phyloP scores from a whole-genome alignment of 2,329 filamentous ascomycete genomes.

The Clarireedia sp. region DNA sequence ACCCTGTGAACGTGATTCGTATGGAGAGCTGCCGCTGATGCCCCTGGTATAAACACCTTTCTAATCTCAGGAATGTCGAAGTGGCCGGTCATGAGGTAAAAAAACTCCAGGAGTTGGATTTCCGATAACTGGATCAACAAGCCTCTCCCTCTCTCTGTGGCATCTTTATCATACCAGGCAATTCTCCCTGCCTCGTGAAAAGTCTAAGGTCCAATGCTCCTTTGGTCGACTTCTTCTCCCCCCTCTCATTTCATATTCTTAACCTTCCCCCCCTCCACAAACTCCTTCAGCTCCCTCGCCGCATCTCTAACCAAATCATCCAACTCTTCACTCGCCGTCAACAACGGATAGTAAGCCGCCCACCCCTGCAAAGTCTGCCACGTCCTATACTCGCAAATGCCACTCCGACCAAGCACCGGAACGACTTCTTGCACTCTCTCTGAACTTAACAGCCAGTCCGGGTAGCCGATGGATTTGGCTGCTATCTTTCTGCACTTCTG shows the following conservation, averaged over 20 bases:
- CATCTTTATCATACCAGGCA: too few species aligned
- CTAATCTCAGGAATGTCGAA: too few species aligned
- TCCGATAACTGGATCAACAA: too few species aligned
- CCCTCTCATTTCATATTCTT: background rate
- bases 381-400: constrained; percentile 19
- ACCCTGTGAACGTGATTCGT: too few species aligned
- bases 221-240: background rate
- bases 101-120: too few species aligned
- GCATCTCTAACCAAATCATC: constrained; percentile 2
- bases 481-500: constrained; percentile 12
- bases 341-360: constrained; percentile 18
- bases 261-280: constrained; percentile 1
- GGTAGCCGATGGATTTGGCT: constrained; percentile 12
- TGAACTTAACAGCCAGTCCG: constrained; percentile 15
- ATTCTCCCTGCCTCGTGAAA: too few species aligned
- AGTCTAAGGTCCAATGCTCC: too few species aligned
- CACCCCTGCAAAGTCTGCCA: constrained; percentile 16
- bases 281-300: constrained; percentile 2
- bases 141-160: too few species aligned
- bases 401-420: constrained; percentile 11
- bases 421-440: constrained; percentile 21
- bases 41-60: too few species aligned
- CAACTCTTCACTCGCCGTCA: constrained; percentile 16
- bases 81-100: too few species aligned
- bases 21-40: too few species aligned